Evolutionary conservation across 331 rosid genomes (phyloP).

Genomic region (Malus hybrid): DNA sequence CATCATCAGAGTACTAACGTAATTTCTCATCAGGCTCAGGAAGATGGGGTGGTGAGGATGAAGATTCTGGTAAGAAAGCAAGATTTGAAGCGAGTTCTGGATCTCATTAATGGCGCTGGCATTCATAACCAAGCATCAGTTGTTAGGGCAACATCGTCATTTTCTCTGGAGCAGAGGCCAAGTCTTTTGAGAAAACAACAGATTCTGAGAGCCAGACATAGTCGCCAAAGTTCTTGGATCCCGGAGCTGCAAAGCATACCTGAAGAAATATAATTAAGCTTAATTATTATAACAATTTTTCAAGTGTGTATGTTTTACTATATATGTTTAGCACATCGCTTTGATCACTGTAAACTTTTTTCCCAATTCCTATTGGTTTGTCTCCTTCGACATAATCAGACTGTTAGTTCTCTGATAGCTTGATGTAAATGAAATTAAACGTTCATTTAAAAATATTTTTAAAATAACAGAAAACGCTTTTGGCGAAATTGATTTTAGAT

Average conservation of each 20-base stretch:
- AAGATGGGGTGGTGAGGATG: conserved; percentile 46
- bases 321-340: not conserved
- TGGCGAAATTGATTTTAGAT: too few species aligned
- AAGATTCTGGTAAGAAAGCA: conserved; percentile 43
- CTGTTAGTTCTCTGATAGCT: too few species aligned
- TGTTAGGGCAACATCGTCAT: not conserved
- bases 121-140: not conserved
- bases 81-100: conserved; percentile 35
- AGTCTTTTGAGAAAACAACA: conserved; percentile 29
- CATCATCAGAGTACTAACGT: not conserved
- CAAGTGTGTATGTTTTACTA: not conserved
- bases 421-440: too few species aligned
- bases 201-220: conserved; percentile 14
- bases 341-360: not conserved
- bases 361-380: not conserved
- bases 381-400: not conserved
- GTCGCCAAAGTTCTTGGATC: conserved; percentile 33
- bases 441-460: too few species aligned
- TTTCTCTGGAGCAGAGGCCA: conserved; percentile 30
- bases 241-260: conserved; percentile 67
- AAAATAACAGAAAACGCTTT: too few species aligned
- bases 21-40: conserved; percentile 23
- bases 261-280: conserved; percentile 28
- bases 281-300: not conserved
- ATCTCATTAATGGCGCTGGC: conserved; percentile 3